Evolutionary conservation across 2,329 filamentous ascomycete genomes (phyloP), one percentile per base, ranked within the genome.

Genomic region (Penicillium sp.): DNA sequence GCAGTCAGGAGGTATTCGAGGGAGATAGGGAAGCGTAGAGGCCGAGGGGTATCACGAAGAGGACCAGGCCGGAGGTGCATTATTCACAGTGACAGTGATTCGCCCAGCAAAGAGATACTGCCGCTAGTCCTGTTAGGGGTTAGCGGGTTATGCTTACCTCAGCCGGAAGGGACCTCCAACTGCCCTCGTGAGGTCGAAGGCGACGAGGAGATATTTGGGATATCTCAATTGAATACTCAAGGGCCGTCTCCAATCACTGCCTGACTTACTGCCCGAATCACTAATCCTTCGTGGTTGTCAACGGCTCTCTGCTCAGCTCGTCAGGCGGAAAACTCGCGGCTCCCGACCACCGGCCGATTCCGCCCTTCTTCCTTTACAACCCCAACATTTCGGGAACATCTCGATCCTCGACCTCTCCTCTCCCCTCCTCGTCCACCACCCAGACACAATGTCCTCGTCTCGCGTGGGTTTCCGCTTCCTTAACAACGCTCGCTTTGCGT

Each of bases 381-480:
- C 62, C 56, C 43, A 60, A 57, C 49, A 53, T 54, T 55, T 59
- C 38, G 15, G 49, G 49, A 52, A 41, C 49, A 56, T 15, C 35
- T 38, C 15, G 48, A 52, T 15, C 15, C 10, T 52, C 20, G 38
- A 28, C 35, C 56, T 39, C 54, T 59, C 59, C 59, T 52, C 59
- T 64, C 58, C 61, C 37, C 55, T 58, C 58, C 60, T 59, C 55
- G 58, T 64, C 61, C 62, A 66, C 56, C 57, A 79, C 14, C 28
- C 17, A 35, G n/a, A 37, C 34, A 55, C 17, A 31, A 55, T 55
- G 52, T 55, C 63, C 70, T 86, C 85, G 80, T 82, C 83, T 72
- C 84, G 84, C 63, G 78, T 83, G 67, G 84, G 83, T 62, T 78
- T 86, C 70, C 85, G 86, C 71, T 80, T 84, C 71, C 81, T 82